Evolutionary conservation across 768 basidiomycete species (phyloP).

Genomic region (Tulasnella calospora): DNA sequence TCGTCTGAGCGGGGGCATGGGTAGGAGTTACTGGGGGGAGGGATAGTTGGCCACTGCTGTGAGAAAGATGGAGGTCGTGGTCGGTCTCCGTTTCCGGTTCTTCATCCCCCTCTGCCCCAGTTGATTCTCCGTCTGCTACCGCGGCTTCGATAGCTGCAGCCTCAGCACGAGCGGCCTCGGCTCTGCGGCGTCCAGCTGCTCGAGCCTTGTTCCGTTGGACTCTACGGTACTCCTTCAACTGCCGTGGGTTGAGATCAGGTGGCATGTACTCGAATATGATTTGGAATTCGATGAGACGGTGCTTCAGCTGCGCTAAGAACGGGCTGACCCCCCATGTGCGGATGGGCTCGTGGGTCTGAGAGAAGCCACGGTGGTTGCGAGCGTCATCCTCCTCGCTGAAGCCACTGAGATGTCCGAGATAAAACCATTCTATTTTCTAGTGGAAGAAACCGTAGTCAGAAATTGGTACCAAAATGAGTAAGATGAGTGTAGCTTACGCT

Average conservation of each 20-base stretch:
- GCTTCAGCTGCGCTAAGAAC: slow-evolving; percentile 19
- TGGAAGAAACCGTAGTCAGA: background rate
- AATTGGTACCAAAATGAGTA: background rate
- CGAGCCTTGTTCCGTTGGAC: slow-evolving; percentile 6
- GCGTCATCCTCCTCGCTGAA: slow-evolving; percentile 52
- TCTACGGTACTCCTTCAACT: slow-evolving; percentile 16
- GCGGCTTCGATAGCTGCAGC: slow-evolving; percentile 12
- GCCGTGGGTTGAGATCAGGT: slow-evolving; percentile 10
- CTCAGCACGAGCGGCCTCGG: background rate
- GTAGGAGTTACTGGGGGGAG: background rate
- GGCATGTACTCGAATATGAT: slow-evolving; percentile 17
- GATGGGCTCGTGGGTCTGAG: slow-evolving; percentile 7
- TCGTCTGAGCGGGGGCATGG: background rate
- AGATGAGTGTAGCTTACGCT: slow-evolving; percentile 55
- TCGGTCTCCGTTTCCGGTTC: slow-evolving; percentile 20
- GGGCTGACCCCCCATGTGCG: slow-evolving; percentile 23
- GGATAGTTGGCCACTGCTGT: background rate
- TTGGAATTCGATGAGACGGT: slow-evolving; percentile 21
- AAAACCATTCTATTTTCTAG: slow-evolving; percentile 97
- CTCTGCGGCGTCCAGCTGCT: background rate
- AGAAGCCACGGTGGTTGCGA: background rate
- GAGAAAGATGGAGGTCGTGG: slow-evolving; percentile 10
- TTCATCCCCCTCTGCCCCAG: slow-evolving; percentile 21
- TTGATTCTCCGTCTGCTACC: slow-evolving; percentile 18
- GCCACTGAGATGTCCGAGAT: slow-evolving; percentile 78